Percentiles rank a stretch among this genome's conserved stretches.
Evolutionary conservation across 1,284 basidiomycete species (phyloP).

Genomic region (Ustilago trichophora): DNA sequence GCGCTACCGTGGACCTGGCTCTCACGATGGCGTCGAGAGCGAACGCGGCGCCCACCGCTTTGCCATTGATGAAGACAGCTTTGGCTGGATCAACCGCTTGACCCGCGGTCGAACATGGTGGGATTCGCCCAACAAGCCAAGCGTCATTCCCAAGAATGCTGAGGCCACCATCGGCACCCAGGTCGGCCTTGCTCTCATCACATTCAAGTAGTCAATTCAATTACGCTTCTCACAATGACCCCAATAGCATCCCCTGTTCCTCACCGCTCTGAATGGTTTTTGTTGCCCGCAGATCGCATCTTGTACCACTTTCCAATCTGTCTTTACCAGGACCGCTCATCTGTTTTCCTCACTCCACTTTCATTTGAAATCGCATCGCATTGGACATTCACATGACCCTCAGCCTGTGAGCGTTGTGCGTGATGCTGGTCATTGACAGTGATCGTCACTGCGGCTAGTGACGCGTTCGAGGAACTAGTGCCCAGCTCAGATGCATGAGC

Average conservation of each 20-base stretch:
- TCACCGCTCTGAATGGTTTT: not conserved
- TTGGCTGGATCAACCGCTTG: slow-evolving; percentile 43
- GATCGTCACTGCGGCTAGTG: too few relatives aligned
- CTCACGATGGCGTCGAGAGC: slow-evolving; percentile 16
- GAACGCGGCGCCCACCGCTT: slow-evolving; percentile 25
- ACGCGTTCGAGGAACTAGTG: too few relatives aligned
- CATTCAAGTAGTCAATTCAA: slow-evolving; percentile 43
- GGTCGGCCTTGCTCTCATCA: slow-evolving; percentile 37
- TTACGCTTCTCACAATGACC: too few relatives aligned
- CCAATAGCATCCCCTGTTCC: too few relatives aligned
- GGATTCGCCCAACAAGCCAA: slow-evolving; percentile 10
- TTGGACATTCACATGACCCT: too few relatives aligned
- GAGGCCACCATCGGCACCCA: slow-evolving; percentile 21
- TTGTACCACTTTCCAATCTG: not conserved
- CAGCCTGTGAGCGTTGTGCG: too few relatives aligned
- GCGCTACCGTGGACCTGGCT: slow-evolving; percentile 25
- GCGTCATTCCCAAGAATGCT: slow-evolving; percentile 20
- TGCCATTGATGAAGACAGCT: slow-evolving; percentile 37
- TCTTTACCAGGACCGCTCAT: too few relatives aligned
- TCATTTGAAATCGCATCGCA: too few relatives aligned
- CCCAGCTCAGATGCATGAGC: too few relatives aligned
- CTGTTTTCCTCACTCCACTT: too few relatives aligned
- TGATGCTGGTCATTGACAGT: too few relatives aligned
- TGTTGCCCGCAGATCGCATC: too few relatives aligned
- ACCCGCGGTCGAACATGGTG: slow-evolving; percentile 34